Base-by-base conservation (phyloP, 257 asterid genomes). In the Prunella vulgaris region DNA sequence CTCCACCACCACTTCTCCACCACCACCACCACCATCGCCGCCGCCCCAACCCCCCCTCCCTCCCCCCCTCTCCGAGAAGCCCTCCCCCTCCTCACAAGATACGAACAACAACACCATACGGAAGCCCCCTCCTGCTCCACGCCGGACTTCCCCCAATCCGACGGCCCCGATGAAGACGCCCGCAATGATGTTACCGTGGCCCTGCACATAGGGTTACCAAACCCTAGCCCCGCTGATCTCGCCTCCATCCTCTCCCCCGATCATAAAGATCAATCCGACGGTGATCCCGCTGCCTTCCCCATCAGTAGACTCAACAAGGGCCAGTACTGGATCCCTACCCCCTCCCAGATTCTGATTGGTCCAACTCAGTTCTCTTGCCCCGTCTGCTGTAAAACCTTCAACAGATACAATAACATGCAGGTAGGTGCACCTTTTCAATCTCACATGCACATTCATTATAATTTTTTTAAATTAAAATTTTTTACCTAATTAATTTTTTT, bases 341-440 rank as follows among this genome's bases (percentile, higher is more conserved):
- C 96, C 44, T 89, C 97, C 21, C 97, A 91, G 87, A 91, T 92
- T 84, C 97, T 92, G 30, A 87, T 89, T 54, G 97, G 97, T 13
- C 97, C 97, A 58, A 91, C 96, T 0, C 97, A 87, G 82, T 91
- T 91, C 64, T 84, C 97, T 2, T 91, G 97, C 69, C 95, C 97
- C 10, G 92, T 92, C 79, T 92, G 97, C 78, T 84, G 37, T 83
- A 92, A 92, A 71, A 83, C 96, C 61, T 92, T 91, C 89, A 91
- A 91, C 46, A 83, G 97, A 83, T 91, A 91, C 88, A 91, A 89
- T 54, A 91, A 91, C 96, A 89, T 92, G 97, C 97, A 92, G 90
- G 10, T 27, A 92, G 90, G 10, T 27, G 33, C 14, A 52, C 0
- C 30, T 3, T n/a, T 1, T 7, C 7, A 22, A 10, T 59, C 21